phyloP scores from a whole-genome alignment of 2,329 filamentous ascomycete genomes.

The Magnaporthiopsis incrustans region DNA sequence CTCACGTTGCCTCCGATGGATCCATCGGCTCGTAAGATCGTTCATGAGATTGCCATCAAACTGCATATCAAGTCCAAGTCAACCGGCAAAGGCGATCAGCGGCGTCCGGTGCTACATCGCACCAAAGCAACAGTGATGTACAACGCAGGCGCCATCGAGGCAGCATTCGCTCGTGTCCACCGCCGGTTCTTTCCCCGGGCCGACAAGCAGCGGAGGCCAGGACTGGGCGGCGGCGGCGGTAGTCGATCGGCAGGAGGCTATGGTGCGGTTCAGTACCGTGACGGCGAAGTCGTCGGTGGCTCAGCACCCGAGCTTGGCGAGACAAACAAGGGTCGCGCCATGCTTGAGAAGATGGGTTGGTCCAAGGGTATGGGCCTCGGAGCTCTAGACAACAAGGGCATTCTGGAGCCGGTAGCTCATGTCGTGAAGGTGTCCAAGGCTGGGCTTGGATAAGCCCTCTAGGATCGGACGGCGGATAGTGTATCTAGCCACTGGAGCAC shows the following conservation, averaged over 20 bases:
- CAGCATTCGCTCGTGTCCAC: constrained; percentile 35
- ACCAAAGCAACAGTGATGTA: constrained; percentile 58
- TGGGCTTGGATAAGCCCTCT: constrained; percentile 57
- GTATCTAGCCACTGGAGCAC: too few species aligned
- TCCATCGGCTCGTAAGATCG: constrained; percentile 62
- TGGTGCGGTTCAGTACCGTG: constrained; percentile 53
- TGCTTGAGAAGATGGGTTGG: constrained; percentile 99
- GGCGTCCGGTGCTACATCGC: constrained; percentile 72
- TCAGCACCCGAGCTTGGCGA: constrained; percentile 74
- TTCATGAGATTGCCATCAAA: constrained; percentile 70
- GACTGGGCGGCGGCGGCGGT: constrained; percentile 20
- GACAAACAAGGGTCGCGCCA: constrained; percentile 74
- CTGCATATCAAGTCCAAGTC: constrained; percentile 82
- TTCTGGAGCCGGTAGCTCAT: constrained; percentile 76
- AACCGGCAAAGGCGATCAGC: constrained; percentile 60
- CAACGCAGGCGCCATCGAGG: constrained; percentile 46
- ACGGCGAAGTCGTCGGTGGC: constrained; percentile 84
- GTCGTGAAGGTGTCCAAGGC: constrained; percentile 81
- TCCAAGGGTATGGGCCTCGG: constrained; percentile 78
- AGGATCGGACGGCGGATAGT: neutral
- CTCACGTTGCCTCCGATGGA: constrained; percentile 78
- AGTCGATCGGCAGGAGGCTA: constrained; percentile 17
- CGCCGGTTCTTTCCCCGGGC: constrained; percentile 49
- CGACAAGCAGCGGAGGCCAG: constrained; percentile 24
- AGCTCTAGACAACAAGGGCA: constrained; percentile 75